These are phyloP conservation scores for Bipolaris bicolor DNA, from an alignment of 2,329 filamentous ascomycete genomes.

Conservation along the genomic window DNA sequence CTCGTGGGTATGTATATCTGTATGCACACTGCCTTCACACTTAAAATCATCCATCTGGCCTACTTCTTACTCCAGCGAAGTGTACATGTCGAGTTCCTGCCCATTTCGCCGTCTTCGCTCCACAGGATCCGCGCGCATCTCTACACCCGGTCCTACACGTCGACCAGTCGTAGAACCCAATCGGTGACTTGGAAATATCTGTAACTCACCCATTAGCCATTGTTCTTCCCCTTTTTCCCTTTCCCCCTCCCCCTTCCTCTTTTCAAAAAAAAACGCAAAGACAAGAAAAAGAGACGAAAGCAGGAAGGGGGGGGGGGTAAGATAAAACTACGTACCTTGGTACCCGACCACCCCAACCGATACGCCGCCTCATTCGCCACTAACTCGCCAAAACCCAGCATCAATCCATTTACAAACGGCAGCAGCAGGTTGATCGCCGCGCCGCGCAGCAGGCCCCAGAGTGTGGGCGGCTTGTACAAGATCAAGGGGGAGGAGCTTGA, in stretches of 20 bases:
- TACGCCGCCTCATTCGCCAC: slow-evolving; percentile 97
- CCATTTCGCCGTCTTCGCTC: slow-evolving; percentile 59
- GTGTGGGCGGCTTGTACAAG: slow-evolving; percentile 85
- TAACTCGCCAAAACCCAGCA: slow-evolving; percentile 96
- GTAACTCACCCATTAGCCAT: neutral
- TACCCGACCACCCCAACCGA: slow-evolving; percentile 88
- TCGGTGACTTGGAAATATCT: slow-evolving; percentile 67
- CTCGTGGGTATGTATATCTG: slow-evolving; percentile 2
- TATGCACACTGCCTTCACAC: neutral
- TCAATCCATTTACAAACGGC: slow-evolving; percentile 96
- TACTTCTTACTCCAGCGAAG: slow-evolving; percentile 66
- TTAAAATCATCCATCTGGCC: neutral
- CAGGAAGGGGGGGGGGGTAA: no score
- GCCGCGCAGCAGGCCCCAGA: slow-evolving; percentile 84
- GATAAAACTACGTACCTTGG: slow-evolving; percentile 72
- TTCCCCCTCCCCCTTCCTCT: neutral
- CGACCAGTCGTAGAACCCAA: slow-evolving; percentile 44
- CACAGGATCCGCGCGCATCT: slow-evolving; percentile 72
- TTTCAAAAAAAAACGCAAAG: neutral
- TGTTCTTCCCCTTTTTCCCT: no score
- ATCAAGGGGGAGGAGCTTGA: slow-evolving; percentile 71
- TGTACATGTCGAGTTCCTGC: slow-evolving; percentile 67
- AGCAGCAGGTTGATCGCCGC: slow-evolving; percentile 95
- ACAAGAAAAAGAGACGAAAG: neutral
- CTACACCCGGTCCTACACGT: slow-evolving; percentile 80